phyloP scores from a whole-genome alignment of 495 filamentous ascomycete species.

The Paragyromitra xinjiangensis region DNA sequence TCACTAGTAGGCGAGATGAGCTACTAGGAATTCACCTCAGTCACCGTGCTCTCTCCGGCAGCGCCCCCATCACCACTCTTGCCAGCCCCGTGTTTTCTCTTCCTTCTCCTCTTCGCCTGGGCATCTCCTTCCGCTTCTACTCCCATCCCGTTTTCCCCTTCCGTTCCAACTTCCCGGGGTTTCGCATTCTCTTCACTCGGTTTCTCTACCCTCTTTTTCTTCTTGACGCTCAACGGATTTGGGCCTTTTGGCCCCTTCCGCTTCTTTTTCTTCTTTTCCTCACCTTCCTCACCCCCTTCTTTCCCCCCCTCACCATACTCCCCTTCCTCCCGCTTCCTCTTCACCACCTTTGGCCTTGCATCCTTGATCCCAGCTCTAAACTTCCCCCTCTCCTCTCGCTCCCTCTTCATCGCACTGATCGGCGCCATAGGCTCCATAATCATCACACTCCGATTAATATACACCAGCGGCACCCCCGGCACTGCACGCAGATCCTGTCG shows the following conservation, averaged over 20 bases:
- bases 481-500: constrained; percentile 66
- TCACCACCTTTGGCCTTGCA: constrained; percentile 61
- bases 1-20: not conserved
- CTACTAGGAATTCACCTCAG: not conserved
- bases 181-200: constrained; percentile 41
- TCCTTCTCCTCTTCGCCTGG: constrained; percentile 59
- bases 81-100: constrained; percentile 58
- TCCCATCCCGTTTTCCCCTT: constrained; percentile 40
- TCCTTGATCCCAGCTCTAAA: constrained; percentile 75
- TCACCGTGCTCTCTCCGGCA: constrained; percentile 1
- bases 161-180: constrained; percentile 20
- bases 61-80: constrained; percentile 18
- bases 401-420: constrained; percentile 68
- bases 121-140: constrained; percentile 50
- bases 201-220: constrained; percentile 67
- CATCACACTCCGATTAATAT: constrained; percentile 87
- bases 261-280: constrained; percentile 69
- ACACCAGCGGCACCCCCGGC: constrained; percentile 82
- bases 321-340: constrained; percentile 67
- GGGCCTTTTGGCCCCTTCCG: constrained; percentile 78
- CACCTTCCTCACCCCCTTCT: constrained; percentile 55
- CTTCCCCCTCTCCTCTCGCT: constrained; percentile 76
- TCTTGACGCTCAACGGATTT: constrained; percentile 91
- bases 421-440: constrained; percentile 86
- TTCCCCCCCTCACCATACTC: constrained; percentile 57